These are phyloP conservation scores for Shiraia sp. DNA, from an alignment of 2,329 filamentous ascomycete species.

Conservation along the genomic window DNA sequence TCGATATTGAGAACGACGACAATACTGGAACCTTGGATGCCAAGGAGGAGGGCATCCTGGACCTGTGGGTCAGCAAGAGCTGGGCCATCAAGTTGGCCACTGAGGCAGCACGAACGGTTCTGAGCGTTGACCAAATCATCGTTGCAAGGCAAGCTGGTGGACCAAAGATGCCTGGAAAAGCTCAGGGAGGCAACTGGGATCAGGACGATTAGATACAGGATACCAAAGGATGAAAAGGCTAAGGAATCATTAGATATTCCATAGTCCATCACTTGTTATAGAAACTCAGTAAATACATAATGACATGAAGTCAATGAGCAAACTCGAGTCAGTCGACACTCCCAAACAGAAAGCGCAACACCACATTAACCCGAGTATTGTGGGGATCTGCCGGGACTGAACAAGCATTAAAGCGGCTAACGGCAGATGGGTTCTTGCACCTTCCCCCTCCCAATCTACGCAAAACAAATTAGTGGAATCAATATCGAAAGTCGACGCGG, in stretches of 20 bases:
- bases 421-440: no score
- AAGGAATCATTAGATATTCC: not conserved
- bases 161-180: slow-evolving; percentile 93
- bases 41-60: slow-evolving; percentile 84
- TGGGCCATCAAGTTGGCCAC: slow-evolving; percentile 98
- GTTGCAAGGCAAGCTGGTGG: slow-evolving; percentile 96
- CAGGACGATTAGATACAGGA: slow-evolving; percentile 54
- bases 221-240: not conserved
- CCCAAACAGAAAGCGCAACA: no score
- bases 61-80: slow-evolving; percentile 87
- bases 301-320: slow-evolving; percentile 6
- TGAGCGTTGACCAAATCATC: slow-evolving; percentile 98
- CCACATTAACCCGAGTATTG: no score
- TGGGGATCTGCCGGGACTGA: no score
- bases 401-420: no score
- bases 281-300: slow-evolving; percentile 13
- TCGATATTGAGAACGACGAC: slow-evolving; percentile 90
- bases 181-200: slow-evolving; percentile 70
- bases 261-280: not conserved
- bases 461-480: no score
- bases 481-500: no score
- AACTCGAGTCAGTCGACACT: not conserved
- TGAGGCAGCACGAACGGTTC: slow-evolving; percentile 87
- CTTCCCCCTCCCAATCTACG: no score
- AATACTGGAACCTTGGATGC: slow-evolving; percentile 82